Evolutionary conservation across 805 yeast species (phyloP), one percentile per base, ranked within the genome.

Genomic region (Millerozyma miso): DNA sequence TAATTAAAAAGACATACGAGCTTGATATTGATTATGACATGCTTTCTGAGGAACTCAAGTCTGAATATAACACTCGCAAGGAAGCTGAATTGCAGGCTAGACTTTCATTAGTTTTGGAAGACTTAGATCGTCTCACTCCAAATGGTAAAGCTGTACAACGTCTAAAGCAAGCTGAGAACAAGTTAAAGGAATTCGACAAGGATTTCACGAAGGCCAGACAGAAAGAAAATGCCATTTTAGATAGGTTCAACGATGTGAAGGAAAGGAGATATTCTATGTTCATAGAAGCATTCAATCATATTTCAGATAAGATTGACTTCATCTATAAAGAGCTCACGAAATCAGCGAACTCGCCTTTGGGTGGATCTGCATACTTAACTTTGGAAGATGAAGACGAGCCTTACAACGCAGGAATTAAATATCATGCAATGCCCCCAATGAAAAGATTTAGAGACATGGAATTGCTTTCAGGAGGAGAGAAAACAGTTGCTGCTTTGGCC

Each of bases 381-480:
- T 63, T 89, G 31, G 96, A 88, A 52, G 90, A 88, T 53, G 93
- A 84, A 46, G 96, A 88, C 47, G 96, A 87, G 52, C 97, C 98
- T 3, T 93, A 83, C 54, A 62, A 77, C 26, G 79, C 81, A 0
- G 99, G 98, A 2, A 74, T 89, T 36, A 85, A 81, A 52, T 93
- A 88, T 54, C 93, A 88, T 60, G 97, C 96, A 0, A 89, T 89
- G 85, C 98, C 98, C 1, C 98, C 98, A 7, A 77, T 86, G 79
- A 93, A 93, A 56, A 73, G 97, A 51, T 93, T 89, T 61, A 76
- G 91, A 51, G 96, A 88, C 50, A 89, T 93, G 88, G 95, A 88
- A 44, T 77, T 86, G 43, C 71, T 93, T 17, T 88, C 97, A 1
- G 99, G 99, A 41, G 99, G 99, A 42, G 99, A 93, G 59, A 89